A percentile compares a stretch with the other conserved stretches of the same genome.
phyloP scores from a whole-genome alignment of 1,284 basidiomycete species.

The Veloboletus limbatus region DNA sequence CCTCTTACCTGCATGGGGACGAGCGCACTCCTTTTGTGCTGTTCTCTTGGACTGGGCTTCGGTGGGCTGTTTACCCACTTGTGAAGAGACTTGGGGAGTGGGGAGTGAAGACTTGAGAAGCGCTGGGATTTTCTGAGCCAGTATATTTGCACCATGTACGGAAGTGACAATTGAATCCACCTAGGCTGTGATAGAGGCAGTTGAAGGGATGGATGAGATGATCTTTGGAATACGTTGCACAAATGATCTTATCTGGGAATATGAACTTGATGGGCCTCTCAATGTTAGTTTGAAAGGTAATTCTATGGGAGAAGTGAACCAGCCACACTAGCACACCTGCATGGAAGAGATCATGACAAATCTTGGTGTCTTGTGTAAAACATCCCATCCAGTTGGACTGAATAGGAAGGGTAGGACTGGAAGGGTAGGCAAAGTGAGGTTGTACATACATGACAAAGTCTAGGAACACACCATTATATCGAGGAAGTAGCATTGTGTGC shows the following conservation, averaged over 20 bases:
- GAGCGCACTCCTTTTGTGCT: not conserved
- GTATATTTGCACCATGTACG: not conserved
- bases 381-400: constrained; percentile 4
- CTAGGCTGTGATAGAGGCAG: not conserved
- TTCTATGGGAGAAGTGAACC: not conserved
- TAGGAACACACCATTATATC: not conserved
- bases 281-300: not conserved
- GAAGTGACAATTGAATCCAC: not conserved
- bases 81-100: no score
- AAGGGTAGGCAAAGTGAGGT: not conserved
- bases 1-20: not conserved
- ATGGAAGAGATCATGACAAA: not conserved
- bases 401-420: not conserved
- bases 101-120: no score
- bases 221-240: not conserved
- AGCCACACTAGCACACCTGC: constrained; percentile 6
- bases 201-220: not conserved
- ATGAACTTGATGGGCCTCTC: not conserved
- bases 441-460: not conserved
- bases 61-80: constrained; percentile 1
- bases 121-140: no score
- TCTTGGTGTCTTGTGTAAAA: not conserved
- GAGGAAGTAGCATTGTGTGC: constrained; percentile 3
- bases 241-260: constrained; percentile 1
- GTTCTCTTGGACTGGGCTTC: not conserved